Conservation (phyloP, 257 asterid species). For the Plantago ovata region DNA sequence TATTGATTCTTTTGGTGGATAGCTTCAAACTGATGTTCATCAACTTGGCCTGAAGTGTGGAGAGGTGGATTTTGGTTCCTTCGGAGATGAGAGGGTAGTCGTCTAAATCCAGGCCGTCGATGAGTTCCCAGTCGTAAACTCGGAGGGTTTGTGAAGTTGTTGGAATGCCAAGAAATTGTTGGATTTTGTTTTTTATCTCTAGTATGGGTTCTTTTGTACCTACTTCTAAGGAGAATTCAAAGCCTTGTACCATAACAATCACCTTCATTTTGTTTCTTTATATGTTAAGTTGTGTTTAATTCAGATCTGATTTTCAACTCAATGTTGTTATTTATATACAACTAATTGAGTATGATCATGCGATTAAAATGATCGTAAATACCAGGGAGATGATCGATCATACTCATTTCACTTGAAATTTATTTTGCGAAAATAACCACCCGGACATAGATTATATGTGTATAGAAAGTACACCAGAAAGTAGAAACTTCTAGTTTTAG, state of each 20-base stretch:
- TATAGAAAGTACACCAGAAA: no score
- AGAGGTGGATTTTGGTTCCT: conserved; percentile 39
- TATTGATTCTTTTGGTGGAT: conserved; percentile 35
- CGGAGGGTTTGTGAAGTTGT: conserved; percentile 46
- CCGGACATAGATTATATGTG: no score
- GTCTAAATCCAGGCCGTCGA: conserved; percentile 55
- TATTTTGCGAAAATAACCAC: no score
- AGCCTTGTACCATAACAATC: conserved; percentile 29
- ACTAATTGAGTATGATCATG: no score
- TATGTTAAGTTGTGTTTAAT: no score
- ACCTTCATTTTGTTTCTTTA: conserved; percentile 34
- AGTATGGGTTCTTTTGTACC: conserved; percentile 47
- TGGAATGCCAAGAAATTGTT: conserved; percentile 43
- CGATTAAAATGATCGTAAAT: no score
- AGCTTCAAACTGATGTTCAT: conserved; percentile 39
- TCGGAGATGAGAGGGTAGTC: conserved; percentile 55
- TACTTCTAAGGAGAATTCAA: conserved; percentile 44
- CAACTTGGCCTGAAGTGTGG: conserved; percentile 18
- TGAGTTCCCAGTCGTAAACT: conserved; percentile 49
- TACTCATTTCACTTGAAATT: no score
- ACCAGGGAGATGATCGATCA: no score
- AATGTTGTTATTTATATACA: no score
- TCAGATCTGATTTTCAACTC: not conserved
- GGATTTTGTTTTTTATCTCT: conserved; percentile 42
- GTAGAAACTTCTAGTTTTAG: no score